These are phyloP conservation scores for Aspergillus terreus DNA, from an alignment of 2,329 filamentous ascomycete species.

Conservation along the genomic window DNA sequence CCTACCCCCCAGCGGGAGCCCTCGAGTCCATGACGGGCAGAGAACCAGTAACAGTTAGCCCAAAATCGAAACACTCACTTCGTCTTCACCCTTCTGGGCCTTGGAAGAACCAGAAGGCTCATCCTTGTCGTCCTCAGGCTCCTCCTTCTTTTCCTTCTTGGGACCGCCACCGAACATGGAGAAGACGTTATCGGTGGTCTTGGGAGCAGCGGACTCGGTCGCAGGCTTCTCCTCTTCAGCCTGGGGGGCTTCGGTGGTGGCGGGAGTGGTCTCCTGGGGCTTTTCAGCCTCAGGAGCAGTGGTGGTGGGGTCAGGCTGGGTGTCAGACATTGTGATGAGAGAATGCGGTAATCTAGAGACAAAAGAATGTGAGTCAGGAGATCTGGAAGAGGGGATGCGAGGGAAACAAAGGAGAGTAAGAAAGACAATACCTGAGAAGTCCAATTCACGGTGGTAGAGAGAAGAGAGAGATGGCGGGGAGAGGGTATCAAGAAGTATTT, in stretches of 20 bases:
- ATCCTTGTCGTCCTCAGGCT: conserved; percentile 69
- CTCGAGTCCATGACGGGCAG: conserved; percentile 3
- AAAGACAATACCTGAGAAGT: not conserved
- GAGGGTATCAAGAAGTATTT: conserved; percentile 5
- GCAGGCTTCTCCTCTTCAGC: conserved; percentile 26
- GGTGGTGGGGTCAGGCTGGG: conserved; percentile 43
- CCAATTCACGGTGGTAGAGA: not conserved
- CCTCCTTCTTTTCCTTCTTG: conserved; percentile 93
- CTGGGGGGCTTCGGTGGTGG: conserved; percentile 31
- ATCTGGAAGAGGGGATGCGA: not conserved
- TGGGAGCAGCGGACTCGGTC: conserved; percentile 32
- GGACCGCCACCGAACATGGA: conserved; percentile 98
- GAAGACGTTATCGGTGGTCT: conserved; percentile 65
- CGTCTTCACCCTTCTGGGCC: conserved; percentile 63
- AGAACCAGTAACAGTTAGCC: not conserved
- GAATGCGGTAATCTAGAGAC: conserved; percentile 5
- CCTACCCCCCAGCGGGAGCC: too few species aligned
- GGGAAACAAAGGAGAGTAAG: not conserved
- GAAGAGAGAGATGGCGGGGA: conserved; percentile 6
- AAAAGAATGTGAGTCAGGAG: not conserved
- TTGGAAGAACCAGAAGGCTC: conserved; percentile 88
- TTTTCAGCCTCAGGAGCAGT: conserved; percentile 31
- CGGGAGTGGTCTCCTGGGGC: conserved; percentile 29
- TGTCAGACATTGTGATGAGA: conserved; percentile 39
- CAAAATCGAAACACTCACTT: conserved; percentile 45